These are phyloP conservation scores for Kodamaea suecica DNA, from an alignment of 1,139 yeast genomes.

Conservation along the genomic window DNA sequence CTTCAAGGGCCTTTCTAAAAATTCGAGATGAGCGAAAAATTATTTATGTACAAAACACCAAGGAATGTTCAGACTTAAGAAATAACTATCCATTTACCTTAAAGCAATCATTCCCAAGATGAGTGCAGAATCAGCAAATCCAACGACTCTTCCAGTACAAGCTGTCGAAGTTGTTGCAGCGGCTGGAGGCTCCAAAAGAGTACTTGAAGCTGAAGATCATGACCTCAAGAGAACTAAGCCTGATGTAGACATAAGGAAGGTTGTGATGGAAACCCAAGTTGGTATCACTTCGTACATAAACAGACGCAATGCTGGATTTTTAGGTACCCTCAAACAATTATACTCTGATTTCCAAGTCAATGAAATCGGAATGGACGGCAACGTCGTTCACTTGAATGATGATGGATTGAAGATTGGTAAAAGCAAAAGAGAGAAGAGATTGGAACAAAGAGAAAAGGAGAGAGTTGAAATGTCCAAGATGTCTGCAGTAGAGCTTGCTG, in stretches of 20 bases:
- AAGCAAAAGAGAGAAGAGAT: constrained; percentile 49
- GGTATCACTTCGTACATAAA: constrained; percentile 77
- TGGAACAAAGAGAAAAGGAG: constrained; percentile 44
- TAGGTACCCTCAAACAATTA: constrained; percentile 79
- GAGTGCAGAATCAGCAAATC: constrained; percentile 5
- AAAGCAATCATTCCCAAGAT: constrained; percentile 5
- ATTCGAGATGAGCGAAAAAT: constrained; percentile 7
- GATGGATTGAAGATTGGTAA: constrained; percentile 59
- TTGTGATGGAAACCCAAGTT: constrained; percentile 64
- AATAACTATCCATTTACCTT: constrained; percentile 13
- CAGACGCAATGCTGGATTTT: constrained; percentile 55
- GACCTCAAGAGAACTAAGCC: constrained; percentile 13
- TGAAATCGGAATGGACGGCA: constrained; percentile 68
- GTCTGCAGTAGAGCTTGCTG: constrained; percentile 36
- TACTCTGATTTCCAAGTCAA: constrained; percentile 95
- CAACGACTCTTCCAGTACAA: constrained; percentile 8
- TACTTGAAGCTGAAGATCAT: constrained; percentile 7
- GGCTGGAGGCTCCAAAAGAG: constrained; percentile 9
- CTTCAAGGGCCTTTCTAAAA: background rate
- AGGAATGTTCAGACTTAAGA: constrained; percentile 11
- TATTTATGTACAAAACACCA: background rate
- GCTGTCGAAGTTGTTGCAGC: constrained; percentile 8
- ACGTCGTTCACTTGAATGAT: constrained; percentile 72
- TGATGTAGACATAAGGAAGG: constrained; percentile 14
- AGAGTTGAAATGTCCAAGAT: constrained; percentile 34